Base-by-base conservation (phyloP, 768 basidiomycete species). In the Sarcodon sp. region DNA sequence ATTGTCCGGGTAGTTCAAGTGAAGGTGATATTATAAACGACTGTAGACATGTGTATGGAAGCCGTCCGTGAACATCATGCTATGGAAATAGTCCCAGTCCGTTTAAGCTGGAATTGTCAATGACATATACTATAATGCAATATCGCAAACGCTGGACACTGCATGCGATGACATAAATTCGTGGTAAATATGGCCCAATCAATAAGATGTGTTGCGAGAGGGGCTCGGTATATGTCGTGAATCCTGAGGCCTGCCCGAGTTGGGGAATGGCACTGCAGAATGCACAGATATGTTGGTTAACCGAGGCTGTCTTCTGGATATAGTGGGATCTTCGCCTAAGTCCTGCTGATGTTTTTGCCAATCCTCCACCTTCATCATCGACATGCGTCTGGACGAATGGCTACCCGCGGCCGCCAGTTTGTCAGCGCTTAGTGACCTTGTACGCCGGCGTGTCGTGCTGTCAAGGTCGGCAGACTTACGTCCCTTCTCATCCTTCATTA, bases 351-450 rank as follows among this genome's bases (percentile, higher is more conserved):
- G 73, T 53, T 75, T 74, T 62, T 86, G 80, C 87, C 87, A 89
- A 59, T 87, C 87, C 61, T 87, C 83, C 36, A 89, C 87, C 60
- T 87, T 87, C 69, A 88, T 62, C 59, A 73, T 77, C 37, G 85
- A 87, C 61, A 81, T 61, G 43, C 83, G 76, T 55, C 75, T 78
- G 39, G 81, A 77, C 13, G 39, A 41, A 12, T 64, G 66, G 18
- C 55, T 60, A 10, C 59, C 54, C 45, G 69, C 58, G 27, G 61
- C 57, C 39, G 71, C 76, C 11, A 87, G 68, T 60, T 72, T 74
- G 58, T 80, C 76, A 8, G 74, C 79, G 55, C 80, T 87, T 61
- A 76, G 57, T 45, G 77, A 73, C 15, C 80, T 75, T 36, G 35
- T 33, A 27, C 15, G 34, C 27, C 35, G 33, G 21, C 21, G 21